Conservation (phyloP, 768 basidiomycete species). For the Gloeostereum incarnatum region DNA sequence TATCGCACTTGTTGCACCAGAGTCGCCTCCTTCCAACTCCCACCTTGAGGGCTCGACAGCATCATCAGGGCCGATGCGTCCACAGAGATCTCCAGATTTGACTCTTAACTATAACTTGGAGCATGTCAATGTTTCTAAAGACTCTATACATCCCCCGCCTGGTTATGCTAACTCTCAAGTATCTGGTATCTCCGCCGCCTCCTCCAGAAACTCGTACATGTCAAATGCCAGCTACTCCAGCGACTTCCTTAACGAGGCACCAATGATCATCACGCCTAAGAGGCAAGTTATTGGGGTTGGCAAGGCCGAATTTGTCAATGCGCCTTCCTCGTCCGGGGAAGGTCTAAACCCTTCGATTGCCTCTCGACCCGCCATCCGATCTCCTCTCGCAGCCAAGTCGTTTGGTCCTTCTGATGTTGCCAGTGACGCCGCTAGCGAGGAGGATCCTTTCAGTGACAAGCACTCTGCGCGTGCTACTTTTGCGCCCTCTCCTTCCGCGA, state of each 20-base stretch:
- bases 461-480: slow-evolving; percentile 31
- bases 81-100: slow-evolving; percentile 49
- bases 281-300: slow-evolving; percentile 70
- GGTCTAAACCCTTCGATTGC: slow-evolving; percentile 30
- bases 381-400: slow-evolving; percentile 61
- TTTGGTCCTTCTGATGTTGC: slow-evolving; percentile 64
- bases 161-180: slow-evolving; percentile 37
- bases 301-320: slow-evolving; percentile 71
- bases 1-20: slow-evolving; percentile 69
- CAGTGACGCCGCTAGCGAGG: slow-evolving; percentile 40
- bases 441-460: slow-evolving; percentile 61
- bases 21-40: slow-evolving; percentile 24
- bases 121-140: slow-evolving; percentile 51
- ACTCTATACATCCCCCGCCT: slow-evolving; percentile 31
- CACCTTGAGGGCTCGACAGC: slow-evolving; percentile 20
- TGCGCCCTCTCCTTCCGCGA: slow-evolving; percentile 28
- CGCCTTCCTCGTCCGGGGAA: slow-evolving; percentile 30
- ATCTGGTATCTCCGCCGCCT: slow-evolving; percentile 43
- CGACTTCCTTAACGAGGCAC: slow-evolving; percentile 73
- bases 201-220: slow-evolving; percentile 61
- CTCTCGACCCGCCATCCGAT: slow-evolving; percentile 40
- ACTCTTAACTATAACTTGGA: slow-evolving; percentile 55
- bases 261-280: slow-evolving; percentile 69
- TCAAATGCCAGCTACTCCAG: slow-evolving; percentile 69
- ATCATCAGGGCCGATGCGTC: slow-evolving; percentile 42